These are phyloP conservation scores for Xylaria sp. DNA, from an alignment of 2,329 filamentous ascomycete species.

Conservation along the genomic window DNA sequence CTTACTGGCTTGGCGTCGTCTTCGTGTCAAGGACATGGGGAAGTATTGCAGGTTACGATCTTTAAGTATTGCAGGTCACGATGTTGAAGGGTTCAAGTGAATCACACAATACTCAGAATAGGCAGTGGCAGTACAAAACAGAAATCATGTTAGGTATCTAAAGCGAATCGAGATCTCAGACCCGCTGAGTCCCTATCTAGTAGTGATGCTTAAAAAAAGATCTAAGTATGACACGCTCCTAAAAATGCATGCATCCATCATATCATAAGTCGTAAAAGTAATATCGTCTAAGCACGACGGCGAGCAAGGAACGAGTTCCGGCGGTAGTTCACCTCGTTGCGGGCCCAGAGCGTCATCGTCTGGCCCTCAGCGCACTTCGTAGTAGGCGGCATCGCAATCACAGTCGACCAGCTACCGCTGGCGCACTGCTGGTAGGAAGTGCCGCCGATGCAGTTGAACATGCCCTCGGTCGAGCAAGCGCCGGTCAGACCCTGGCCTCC, in stretches of 20 bases:
- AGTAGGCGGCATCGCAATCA: slow-evolving; percentile 28
- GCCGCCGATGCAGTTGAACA: slow-evolving; percentile 34
- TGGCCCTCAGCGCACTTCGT: slow-evolving; percentile 30
- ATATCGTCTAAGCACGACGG: slow-evolving; percentile 5
- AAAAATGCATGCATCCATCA: neutral
- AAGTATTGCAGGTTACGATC: too few species aligned
- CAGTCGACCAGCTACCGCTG: slow-evolving; percentile 28
- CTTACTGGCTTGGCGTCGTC: too few species aligned
- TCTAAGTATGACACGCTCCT: neutral
- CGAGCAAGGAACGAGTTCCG: neutral
- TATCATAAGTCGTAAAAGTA: too few species aligned
- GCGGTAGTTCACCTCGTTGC: slow-evolving; percentile 2
- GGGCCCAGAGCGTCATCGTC: slow-evolving; percentile 28
- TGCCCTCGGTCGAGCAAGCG: slow-evolving; percentile 30
- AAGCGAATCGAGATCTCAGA: neutral
- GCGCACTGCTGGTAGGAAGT: slow-evolving; percentile 34
- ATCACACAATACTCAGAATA: too few species aligned
- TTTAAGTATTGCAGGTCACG: too few species aligned
- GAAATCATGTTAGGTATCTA: neutral
- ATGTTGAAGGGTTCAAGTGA: too few species aligned
- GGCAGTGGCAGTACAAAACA: too few species aligned
- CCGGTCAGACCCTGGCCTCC: slow-evolving; percentile 27
- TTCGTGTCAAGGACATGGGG: too few species aligned
- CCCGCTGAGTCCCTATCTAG: neutral
- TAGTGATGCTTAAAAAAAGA: neutral